Conservation (phyloP, 1,139 yeast species). For the Saccharomyces hybrid region DNA sequence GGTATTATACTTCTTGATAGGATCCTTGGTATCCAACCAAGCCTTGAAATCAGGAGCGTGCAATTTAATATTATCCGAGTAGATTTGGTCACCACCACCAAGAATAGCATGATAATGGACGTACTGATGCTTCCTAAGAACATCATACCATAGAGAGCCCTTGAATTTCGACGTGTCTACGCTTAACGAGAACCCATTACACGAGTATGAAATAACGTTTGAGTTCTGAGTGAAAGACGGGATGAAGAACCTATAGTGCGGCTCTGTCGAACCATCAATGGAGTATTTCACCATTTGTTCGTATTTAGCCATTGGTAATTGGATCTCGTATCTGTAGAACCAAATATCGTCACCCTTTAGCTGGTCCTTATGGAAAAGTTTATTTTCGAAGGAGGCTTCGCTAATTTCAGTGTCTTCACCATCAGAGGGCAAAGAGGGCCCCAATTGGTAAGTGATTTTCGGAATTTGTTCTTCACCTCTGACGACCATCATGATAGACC, state of each 20-base stretch:
- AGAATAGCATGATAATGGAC: conserved; percentile 85
- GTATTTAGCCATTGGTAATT: too few species aligned
- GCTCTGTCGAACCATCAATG: conserved; percentile 17
- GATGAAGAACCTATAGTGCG: conserved; percentile 35
- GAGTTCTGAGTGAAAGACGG: conserved; percentile 32
- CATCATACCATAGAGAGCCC: conserved; percentile 83
- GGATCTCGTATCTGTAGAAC: too few species aligned
- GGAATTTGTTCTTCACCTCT: too few species aligned
- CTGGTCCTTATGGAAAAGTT: too few species aligned
- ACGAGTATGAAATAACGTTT: conserved; percentile 76
- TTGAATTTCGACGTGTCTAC: conserved; percentile 60
- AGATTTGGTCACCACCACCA: conserved; percentile 92
- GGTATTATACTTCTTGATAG: conserved; percentile 38
- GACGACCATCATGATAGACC: too few species aligned
- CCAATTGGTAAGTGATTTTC: too few species aligned
- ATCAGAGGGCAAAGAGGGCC: too few species aligned
- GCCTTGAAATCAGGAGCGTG: conserved; percentile 46
- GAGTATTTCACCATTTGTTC: too few species aligned
- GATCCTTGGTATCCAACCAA: conserved; percentile 55
- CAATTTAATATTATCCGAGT: conserved; percentile 72
- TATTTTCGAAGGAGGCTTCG: too few species aligned
- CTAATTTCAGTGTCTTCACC: too few species aligned
- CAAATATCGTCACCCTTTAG: too few species aligned
- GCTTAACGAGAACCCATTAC: conserved; percentile 84
- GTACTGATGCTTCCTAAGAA: conserved; percentile 53